Evolutionary conservation across 441 rosid genomes (phyloP).

Genomic region (Capsella rubella): DNA sequence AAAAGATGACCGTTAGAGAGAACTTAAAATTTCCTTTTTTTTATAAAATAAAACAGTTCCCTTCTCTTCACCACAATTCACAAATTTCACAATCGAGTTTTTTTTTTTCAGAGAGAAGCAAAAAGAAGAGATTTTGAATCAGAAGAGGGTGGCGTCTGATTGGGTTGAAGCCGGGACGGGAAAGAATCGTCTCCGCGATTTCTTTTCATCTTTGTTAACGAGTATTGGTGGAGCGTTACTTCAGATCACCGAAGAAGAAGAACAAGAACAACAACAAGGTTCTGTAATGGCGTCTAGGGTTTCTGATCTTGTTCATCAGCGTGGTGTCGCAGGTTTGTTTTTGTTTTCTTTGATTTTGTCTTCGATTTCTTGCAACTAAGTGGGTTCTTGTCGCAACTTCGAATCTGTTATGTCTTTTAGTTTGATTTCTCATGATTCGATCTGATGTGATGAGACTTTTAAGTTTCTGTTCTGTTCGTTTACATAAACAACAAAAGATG

Average conservation of each 20-base stretch:
- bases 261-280: neutral
- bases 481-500: neutral
- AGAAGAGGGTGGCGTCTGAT: slow-evolving; percentile 37
- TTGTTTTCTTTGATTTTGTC: neutral
- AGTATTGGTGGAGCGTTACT: slow-evolving; percentile 36
- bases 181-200: slow-evolving; percentile 31
- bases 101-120: neutral
- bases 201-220: slow-evolving; percentile 38
- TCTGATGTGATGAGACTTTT: neutral
- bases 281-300: slow-evolving; percentile 22
- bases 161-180: slow-evolving; percentile 29
- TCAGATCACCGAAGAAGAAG: slow-evolving; percentile 28
- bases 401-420: neutral
- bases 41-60: neutral
- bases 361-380: neutral
- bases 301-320: slow-evolving; percentile 8
- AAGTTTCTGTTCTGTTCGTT: neutral
- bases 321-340: slow-evolving; percentile 2
- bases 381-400: neutral
- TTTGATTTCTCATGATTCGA: neutral
- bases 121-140: neutral
- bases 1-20: slow-evolving; percentile 8
- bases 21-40: neutral
- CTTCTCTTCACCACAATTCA: neutral
- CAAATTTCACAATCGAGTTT: neutral